Conservation (phyloP, 2,329 filamentous ascomycete species). For the Didymella pomorum region DNA sequence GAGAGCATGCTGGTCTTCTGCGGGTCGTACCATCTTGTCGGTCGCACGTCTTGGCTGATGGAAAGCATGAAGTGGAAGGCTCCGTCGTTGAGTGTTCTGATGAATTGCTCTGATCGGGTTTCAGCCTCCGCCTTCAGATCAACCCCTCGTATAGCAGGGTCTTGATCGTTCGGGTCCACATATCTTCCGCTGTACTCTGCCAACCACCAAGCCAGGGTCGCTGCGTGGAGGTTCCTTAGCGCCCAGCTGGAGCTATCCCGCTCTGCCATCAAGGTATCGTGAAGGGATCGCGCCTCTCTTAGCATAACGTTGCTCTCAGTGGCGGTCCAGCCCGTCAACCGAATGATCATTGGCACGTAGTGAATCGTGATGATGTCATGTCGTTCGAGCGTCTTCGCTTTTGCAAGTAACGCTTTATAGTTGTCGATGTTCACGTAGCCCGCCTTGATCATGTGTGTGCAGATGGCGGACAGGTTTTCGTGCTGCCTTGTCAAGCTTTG, state of each 20-base stretch:
- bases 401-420: constrained; percentile 74
- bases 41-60: constrained; percentile 80
- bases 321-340: constrained; percentile 80
- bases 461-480: constrained; percentile 82
- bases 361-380: constrained; percentile 81
- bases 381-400: constrained; percentile 74
- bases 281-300: constrained; percentile 73
- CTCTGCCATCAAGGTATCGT: constrained; percentile 71
- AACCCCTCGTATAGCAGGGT: constrained; percentile 59
- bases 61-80: constrained; percentile 92
- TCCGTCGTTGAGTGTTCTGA: constrained; percentile 82
- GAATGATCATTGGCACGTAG: constrained; percentile 79
- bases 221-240: constrained; percentile 78
- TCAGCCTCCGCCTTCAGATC: constrained; percentile 73
- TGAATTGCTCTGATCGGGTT: constrained; percentile 75
- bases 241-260: constrained; percentile 75
- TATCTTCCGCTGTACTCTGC: constrained; percentile 93
- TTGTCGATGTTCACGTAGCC: constrained; percentile 74
- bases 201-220: constrained; percentile 84
- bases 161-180: constrained; percentile 71
- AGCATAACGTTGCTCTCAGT: constrained; percentile 73
- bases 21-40: constrained; percentile 86
- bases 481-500: constrained; percentile 87
- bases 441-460: constrained; percentile 79
- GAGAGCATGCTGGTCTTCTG: constrained; percentile 82